Base-by-base conservation (phyloP, 306 rosid species). In the Lotus japonicus region DNA sequence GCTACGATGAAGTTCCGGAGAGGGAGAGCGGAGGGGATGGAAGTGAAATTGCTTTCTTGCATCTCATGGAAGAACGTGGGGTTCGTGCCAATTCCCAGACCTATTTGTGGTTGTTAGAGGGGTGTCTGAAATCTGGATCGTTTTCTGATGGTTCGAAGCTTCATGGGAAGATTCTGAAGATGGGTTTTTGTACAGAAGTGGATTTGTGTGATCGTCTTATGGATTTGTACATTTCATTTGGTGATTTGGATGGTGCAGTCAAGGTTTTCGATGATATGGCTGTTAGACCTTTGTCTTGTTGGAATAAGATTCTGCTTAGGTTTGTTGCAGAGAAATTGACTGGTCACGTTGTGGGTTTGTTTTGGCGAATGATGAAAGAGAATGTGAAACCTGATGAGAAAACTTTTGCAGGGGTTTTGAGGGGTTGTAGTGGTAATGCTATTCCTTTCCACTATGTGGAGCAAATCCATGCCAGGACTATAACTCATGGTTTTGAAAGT, bases 81-180 rank as follows among this genome's bases (percentile, higher is more conserved):
- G 53, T 88, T 79, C 90, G 82, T 51, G 86, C 96, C 9, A 91
- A 91, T 84, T 77, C 69, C 49, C 92, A 82, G 72, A 88, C 94
- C 19, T 86, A 71, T 86, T 65, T 86, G 74, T 91, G 91, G 89
- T 79, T 88, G 58, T 61, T 88, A 45, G 92, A 91, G 18, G 89
- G 83, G 28, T 86, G 86, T 71, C 39, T 82, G 5, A 77, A 50
- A 75, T 86, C 74, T 62, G 84, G 89, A 68, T 78, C 83, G 33
- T 63, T 80, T 64, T 35, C 64, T 52, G 77, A 89, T 54, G 82
- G 79, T 43, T 70, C 57, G 78, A 86, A 82, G 82, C 87, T 88
- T 78, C 97, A 88, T 8, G 88, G 85, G 62, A 84, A 75, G 79
- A 80, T 91, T 76, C 54, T 88, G 56, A 88, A 91, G 73, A 54